Evolutionary conservation across 2,329 filamentous ascomycete species (phyloP).

Genomic region (Capronia americana): DNA sequence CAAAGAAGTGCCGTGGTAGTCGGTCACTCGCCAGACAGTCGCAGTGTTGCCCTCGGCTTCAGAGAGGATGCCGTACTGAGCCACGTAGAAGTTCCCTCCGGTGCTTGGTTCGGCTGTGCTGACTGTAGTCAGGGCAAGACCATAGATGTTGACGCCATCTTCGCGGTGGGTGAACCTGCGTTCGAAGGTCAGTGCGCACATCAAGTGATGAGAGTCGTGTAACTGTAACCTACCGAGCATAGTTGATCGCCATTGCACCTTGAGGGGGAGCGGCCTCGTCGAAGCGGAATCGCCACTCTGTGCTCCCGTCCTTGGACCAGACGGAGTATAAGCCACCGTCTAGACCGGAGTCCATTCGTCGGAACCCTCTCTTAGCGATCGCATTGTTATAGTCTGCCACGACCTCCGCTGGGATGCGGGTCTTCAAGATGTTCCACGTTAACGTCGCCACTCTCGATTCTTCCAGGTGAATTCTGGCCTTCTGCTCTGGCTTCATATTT

Average conservation of each 20-base stretch:
- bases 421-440: not conserved
- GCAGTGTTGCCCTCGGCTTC: not conserved
- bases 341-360: not conserved
- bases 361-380: not conserved
- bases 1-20: not conserved
- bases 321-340: not conserved
- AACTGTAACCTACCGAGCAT: not conserved
- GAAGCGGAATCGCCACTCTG: conserved; percentile 1
- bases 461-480: not conserved
- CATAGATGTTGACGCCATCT: not conserved
- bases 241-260: conserved; percentile 1
- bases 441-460: not conserved
- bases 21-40: not conserved
- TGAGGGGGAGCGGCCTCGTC: conserved; percentile 1
- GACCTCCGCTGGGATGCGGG: not conserved
- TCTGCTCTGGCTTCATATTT: not conserved
- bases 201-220: not conserved
- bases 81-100: conserved; percentile 1
- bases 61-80: conserved; percentile 7
- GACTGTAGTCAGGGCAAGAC: not conserved
- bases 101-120: conserved; percentile 2
- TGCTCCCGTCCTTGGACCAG: not conserved
- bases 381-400: not conserved
- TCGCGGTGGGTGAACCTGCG: not conserved
- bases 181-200: not conserved